Percentiles rank a stretch among this genome's conserved stretches.
Evolutionary conservation across 2,329 filamentous ascomycete genomes (phyloP).

Genomic region (Venturia aucupariae): DNA sequence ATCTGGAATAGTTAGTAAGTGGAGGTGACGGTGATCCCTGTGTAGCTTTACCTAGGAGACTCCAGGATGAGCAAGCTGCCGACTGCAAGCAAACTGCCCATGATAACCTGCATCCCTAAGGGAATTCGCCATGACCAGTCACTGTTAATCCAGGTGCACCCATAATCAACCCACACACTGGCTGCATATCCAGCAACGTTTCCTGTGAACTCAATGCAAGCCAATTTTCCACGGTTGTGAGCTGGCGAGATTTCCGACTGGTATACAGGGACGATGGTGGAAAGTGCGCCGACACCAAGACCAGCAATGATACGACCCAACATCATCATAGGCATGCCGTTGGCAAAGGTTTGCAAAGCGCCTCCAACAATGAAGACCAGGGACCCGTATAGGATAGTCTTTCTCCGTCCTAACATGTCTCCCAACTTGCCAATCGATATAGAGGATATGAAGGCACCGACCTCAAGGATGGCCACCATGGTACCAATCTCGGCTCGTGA

Average conservation of each 20-base stretch:
- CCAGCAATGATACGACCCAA: constrained; percentile 42
- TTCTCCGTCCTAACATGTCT: constrained; percentile 81
- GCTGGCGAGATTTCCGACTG: constrained; percentile 65
- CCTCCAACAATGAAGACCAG: constrained; percentile 80
- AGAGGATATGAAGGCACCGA: constrained; percentile 87
- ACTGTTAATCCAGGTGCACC: constrained; percentile 80
- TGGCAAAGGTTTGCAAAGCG: constrained; percentile 72
- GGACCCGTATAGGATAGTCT: constrained; percentile 88
- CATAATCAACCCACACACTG: constrained; percentile 98
- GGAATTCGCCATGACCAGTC: constrained; percentile 87
- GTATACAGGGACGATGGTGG: constrained; percentile 45
- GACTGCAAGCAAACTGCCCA: constrained; percentile 76
- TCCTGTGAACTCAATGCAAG: constrained; percentile 95
- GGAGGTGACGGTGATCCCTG: background rate
- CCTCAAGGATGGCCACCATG: constrained; percentile 93
- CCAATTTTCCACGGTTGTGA: constrained; percentile 89
- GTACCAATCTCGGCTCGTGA: constrained; percentile 82
- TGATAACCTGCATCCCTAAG: constrained; percentile 83
- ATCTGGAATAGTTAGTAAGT: constrained; percentile 46
- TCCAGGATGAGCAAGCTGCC: constrained; percentile 93
- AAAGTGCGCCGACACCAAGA: constrained; percentile 41
- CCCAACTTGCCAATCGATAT: constrained; percentile 78
- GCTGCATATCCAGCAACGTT: constrained; percentile 95
- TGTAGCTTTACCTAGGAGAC: constrained; percentile 67
- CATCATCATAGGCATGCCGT: constrained; percentile 79